Evolutionary conservation across 805 yeast species (phyloP), one percentile per base, ranked within the genome.

Genomic region (Cephaloascus fragrans): DNA sequence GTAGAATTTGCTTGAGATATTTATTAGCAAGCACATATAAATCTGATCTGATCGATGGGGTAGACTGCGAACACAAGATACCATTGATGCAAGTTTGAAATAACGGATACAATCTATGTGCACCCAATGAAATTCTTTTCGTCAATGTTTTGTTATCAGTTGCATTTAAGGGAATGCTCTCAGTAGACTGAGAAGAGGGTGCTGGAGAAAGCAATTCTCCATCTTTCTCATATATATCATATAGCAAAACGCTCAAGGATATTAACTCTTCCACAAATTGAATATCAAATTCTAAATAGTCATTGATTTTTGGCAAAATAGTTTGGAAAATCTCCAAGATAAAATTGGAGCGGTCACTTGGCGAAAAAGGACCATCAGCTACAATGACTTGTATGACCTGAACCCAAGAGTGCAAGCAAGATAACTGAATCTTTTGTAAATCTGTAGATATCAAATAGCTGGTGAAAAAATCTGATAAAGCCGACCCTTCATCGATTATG

Each of bases 401-500:
- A 18, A 80, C 79, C 97, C 97, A 90, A 0, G 94, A 74, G 50
- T 80, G 86, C 20, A 90, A 60, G 41, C 81, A 75, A 12, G 70
- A 60, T 36, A 82, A 60, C 44, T 83, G 93, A 6, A 67, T 62
- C 1, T 66, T 55, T 43, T 69, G 69, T 47, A 77, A 69, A 32
- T 67, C 64, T 34, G 65, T 63, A 33, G 62, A 64, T n/a, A 75
- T 59, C 12, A 75, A 49, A 18, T 67, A 63, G 46, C 72, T 72
- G 0, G 64, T 60, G 23, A 79, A 48, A 39, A 68, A 67, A 4
- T 55, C 59, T 19, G 57, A 49, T 23, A 73, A 42, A 15, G 48
- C 45, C 6, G 42, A 44, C 0, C 54, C 57, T 29, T 59, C 63
- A 3, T 42, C 36, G 26, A 57, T 47, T 4, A 61, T 41, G 5